Evolutionary conservation across 257 asterid species (phyloP), one percentile per base, ranked within the genome.

Genomic region (Plantago major): DNA sequence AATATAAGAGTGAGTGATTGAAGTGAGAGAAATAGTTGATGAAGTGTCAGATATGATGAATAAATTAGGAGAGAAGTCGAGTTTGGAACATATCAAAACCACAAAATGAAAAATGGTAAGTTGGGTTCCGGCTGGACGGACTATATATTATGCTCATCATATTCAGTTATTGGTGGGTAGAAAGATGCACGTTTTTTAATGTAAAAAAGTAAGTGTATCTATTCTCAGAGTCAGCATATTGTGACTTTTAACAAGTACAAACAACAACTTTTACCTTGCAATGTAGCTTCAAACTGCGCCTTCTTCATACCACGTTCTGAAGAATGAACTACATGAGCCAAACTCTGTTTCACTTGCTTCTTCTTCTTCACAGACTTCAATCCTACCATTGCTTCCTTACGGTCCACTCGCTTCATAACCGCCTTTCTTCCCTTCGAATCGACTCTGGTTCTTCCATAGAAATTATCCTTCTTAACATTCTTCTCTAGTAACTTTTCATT

Each of bases 351-450:
- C 45, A 50, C 65, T 7, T 44, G 69, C 49, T 46, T 53, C 65
- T 45, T 53, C 65, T 45, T 76, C 56, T 50, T 77, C 44, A 44
- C 17, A 48, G 16, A 14, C 53, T 73, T 65, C 33, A 71, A 69
- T 66, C 67, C 67, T 19, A 40, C n/a, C 52, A 52, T 17, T 43
- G 66, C 71, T 65, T 68, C 67, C 43, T 28, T 63, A 28, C 38
- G n/a, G 42, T 65, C 59, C 22, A 57, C 55, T 5, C 43, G 11
- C 55, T 46, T 75, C 45, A 66, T 22, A 45, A 37, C 33, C 14
- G 79, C 53, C 67, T 74, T 67, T 74, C 55, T 75, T 65, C 73
- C 80, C 65, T 67, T 72, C 62, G 55, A 55, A 6, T 46, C 53
- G 14, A 22, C n/a, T 15, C 69, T 63, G 18, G 13, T 64, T 63